Evolutionary conservation across 768 basidiomycete genomes (phyloP), one percentile per base, ranked within the genome.

Genomic region (Trametes villosa): DNA sequence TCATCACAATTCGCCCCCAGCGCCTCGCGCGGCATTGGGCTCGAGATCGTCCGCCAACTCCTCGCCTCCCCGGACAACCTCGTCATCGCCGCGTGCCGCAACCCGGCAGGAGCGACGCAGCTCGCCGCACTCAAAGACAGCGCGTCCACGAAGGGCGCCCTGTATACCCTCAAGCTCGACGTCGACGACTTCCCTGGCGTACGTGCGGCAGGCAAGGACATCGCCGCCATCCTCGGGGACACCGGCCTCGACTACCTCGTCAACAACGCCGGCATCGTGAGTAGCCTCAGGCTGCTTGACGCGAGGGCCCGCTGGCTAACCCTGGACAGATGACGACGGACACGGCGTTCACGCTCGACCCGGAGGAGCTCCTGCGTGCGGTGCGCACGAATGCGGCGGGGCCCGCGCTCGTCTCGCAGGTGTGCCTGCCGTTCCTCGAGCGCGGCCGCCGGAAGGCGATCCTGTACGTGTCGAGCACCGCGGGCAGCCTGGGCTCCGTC

Each of bases 241-340:
- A 59, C 59, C 26, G 75, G 77, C 9, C 63, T 78, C 7, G 75
- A 79, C 62, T n/a, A n/a, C n/a, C n/a, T n/a, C n/a, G n/a, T n/a
- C n/a, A n/a, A n/a, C n/a, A n/a, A n/a, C n/a, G n/a, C 40, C 9
- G 40, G 40, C 9, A 41, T 24, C 9, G 4, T 5, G 22, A n/a
- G 20, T n/a, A 20, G n/a, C n/a, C 42, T 9, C 18, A 44, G 9
- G 17, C n/a, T 8, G 2, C 17, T 9, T 18, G 4, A 9, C 20
- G 13, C 26, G n/a, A 27, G n/a, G 20, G 2, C 20, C 1, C 9
- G 1, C 22, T 33, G 34, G 9, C 40, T 30, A 48, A 55, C 1
- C 55, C 74, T 24, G 74, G 74, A 55, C 57, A 75, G 29, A 17
- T 68, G 17, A 31, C 42, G 11, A 29, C 29, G 22, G 38, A 40